Conservation (phyloP, 345 rosid species). For the Syzygium aqueum region DNA sequence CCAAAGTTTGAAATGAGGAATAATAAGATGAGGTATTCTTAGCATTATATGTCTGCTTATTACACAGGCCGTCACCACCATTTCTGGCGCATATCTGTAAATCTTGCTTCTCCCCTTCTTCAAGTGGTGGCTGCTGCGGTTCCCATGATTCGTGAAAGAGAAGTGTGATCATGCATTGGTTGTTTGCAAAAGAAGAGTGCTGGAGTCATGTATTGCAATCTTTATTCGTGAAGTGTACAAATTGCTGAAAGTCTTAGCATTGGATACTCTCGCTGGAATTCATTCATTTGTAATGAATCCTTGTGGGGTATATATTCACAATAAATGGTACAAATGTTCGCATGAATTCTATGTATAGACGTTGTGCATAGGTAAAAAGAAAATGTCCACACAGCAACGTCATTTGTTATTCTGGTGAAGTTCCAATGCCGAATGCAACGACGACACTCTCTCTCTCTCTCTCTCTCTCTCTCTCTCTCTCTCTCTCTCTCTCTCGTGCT, state of each 20-base stretch:
- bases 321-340: neutral
- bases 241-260: neutral
- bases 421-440: neutral
- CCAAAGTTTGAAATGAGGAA: constrained; percentile 15
- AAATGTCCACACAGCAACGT: neutral
- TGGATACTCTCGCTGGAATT: neutral
- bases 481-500: too few species aligned
- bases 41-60: neutral
- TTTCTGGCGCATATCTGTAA: neutral
- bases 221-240: neutral
- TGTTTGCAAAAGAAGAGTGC: neutral
- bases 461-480: neutral
- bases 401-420: neutral
- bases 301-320: neutral
- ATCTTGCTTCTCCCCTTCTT: too few species aligned
- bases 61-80: neutral
- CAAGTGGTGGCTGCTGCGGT: neutral
- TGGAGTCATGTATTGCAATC: neutral
- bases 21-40: neutral
- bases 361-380: neutral
- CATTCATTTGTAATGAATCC: neutral
- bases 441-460: neutral
- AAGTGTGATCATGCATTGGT: neutral
- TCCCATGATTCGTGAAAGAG: neutral
- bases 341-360: neutral